phyloP scores from a whole-genome alignment of 2,329 filamentous ascomycete species.

The Aspergillus pseudoglaucus region DNA sequence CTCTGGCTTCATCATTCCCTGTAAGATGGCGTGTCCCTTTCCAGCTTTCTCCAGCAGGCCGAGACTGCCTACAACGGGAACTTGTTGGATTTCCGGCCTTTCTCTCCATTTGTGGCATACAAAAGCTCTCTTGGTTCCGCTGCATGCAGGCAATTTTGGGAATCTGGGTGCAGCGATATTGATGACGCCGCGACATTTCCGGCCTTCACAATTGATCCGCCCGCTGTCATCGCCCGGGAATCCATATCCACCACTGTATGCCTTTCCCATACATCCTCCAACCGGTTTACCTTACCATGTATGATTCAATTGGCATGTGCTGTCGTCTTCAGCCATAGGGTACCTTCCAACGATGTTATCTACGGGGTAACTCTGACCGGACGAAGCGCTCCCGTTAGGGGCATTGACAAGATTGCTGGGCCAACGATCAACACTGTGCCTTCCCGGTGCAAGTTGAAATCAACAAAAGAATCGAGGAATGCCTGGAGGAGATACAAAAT shows the following conservation, averaged over 20 bases:
- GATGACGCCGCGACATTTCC: not conserved
- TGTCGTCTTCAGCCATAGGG: not conserved
- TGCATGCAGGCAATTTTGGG: not conserved
- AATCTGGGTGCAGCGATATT: not conserved
- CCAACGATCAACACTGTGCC: constrained; percentile 30
- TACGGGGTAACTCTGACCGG: constrained; percentile 52
- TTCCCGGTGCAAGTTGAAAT: constrained; percentile 36
- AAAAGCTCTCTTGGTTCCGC: not conserved
- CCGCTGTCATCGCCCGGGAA: not conserved
- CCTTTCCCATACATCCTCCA: not conserved
- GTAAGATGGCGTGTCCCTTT: not conserved
- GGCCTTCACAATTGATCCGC: not conserved
- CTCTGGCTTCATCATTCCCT: not conserved
- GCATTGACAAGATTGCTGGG: constrained; percentile 46
- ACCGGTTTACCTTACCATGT: not conserved
- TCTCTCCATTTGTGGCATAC: not conserved
- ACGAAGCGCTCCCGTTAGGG: constrained; percentile 45
- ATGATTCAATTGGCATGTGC: not conserved
- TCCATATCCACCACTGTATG: not conserved
- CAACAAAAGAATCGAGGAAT: constrained; percentile 39
- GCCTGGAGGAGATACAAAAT: constrained; percentile 52
- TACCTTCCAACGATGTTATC: constrained; percentile 34
- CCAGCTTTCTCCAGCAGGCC: not conserved
- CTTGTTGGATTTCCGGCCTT: not conserved
- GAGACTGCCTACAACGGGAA: not conserved